Conservation (phyloP, 495 filamentous ascomycete genomes). For the Aspergillus panamensis region DNA sequence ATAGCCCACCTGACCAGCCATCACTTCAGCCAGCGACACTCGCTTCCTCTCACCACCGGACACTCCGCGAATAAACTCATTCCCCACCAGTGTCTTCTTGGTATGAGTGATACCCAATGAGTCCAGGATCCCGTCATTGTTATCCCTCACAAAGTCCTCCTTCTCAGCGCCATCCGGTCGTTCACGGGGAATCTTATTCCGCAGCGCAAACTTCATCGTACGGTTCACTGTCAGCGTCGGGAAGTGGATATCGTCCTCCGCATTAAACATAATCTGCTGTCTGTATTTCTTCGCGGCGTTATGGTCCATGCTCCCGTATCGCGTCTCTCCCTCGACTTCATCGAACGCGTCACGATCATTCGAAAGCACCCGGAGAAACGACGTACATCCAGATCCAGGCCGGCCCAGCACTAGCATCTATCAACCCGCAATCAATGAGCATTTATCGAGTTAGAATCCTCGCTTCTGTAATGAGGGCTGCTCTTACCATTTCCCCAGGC, state of each 20-base stretch:
- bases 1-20: conserved; percentile 50
- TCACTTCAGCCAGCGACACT: conserved; percentile 72
- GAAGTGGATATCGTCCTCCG: conserved; percentile 70
- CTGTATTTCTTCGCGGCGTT: conserved; percentile 30
- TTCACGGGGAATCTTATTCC: conserved; percentile 62
- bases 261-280: conserved; percentile 46
- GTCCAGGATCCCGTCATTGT: conserved; percentile 72
- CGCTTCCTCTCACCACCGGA: conserved; percentile 82
- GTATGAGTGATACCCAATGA: conserved; percentile 76
- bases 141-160: conserved; percentile 55
- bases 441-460: neutral
- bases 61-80: conserved; percentile 77
- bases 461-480: neutral
- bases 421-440: conserved; percentile 5
- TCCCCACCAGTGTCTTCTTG: conserved; percentile 73
- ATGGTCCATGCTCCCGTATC: conserved; percentile 38
- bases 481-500: conserved; percentile 41
- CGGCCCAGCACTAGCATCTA: conserved; percentile 44
- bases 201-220: conserved; percentile 75
- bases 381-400: conserved; percentile 44
- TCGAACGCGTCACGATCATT: conserved; percentile 39
- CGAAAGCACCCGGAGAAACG: conserved; percentile 37
- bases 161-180: conserved; percentile 51
- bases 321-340: conserved; percentile 31
- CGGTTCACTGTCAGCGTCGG: conserved; percentile 76